phyloP scores from a whole-genome alignment of 1,139 yeast genomes.

The Diutina sp. region DNA sequence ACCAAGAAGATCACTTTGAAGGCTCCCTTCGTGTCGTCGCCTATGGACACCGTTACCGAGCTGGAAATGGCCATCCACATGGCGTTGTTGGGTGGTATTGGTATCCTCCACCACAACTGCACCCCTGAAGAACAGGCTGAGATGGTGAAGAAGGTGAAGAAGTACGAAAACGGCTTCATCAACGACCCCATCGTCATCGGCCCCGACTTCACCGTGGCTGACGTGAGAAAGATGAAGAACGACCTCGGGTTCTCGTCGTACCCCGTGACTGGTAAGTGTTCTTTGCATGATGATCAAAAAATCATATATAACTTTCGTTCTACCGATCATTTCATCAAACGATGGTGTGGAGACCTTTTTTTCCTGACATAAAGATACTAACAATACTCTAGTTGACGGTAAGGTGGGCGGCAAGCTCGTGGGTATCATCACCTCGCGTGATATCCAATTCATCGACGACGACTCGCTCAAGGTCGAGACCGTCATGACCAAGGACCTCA shows the following conservation, averaged over 20 bases:
- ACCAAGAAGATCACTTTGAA: slow-evolving; percentile 86
- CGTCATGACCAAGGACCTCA: slow-evolving; percentile 82
- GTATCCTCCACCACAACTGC: slow-evolving; percentile 97
- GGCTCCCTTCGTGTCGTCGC: slow-evolving; percentile 94
- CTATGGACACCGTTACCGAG: slow-evolving; percentile 99
- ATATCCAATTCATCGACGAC: slow-evolving; percentile 86
- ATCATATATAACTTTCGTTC: slow-evolving; percentile 91
- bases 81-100: slow-evolving; percentile 98
- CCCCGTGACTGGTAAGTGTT: slow-evolving; percentile 96
- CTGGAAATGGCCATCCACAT: slow-evolving; percentile 94
- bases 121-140: slow-evolving; percentile 95
- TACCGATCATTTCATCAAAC: slow-evolving; percentile 90
- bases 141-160: slow-evolving; percentile 94
- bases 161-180: slow-evolving; percentile 94
- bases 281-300: slow-evolving; percentile 47
- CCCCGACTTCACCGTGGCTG: slow-evolving; percentile 68
- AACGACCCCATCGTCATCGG: slow-evolving; percentile 83
- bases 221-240: slow-evolving; percentile 60
- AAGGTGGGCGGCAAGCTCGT: slow-evolving; percentile 77
- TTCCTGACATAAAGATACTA: slow-evolving; percentile 24
- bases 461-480: slow-evolving; percentile 48
- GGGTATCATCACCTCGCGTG: slow-evolving; percentile 96
- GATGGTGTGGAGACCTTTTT: slow-evolving; percentile 80
- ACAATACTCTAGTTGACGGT: slow-evolving; percentile 54
- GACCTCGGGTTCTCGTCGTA: slow-evolving; percentile 88